Evolutionary conservation across 2,329 filamentous ascomycete species (phyloP), one percentile per base, ranked within the genome.

Genomic region (Paraphoma chrysanthemicola): DNA sequence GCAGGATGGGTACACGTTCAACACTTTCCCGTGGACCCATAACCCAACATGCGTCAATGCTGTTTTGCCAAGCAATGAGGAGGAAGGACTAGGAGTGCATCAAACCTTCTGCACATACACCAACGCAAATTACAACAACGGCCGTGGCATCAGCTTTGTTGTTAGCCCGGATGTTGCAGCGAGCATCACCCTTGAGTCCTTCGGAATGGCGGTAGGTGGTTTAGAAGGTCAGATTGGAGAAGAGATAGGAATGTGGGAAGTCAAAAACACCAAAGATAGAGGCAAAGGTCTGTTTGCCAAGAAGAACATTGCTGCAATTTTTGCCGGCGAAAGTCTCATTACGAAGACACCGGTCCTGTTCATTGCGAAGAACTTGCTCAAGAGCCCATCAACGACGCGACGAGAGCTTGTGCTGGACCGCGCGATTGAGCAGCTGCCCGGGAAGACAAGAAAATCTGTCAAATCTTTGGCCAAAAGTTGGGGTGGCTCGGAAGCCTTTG

Each of bases 111-210:
- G 71, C 56, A 55, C 67, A 9, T 74, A 70, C 52, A 72, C 69
- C 3, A 73, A 71, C 50, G 28, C 29, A 0, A 33, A 53, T 7
- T 73, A 71, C 55, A 66, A 66, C 33, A 59, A 58, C 17, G 67
- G 64, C 10, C 68, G 72, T 2, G 72, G 72, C 18, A 62, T 75
- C 33, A 70, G 66, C 48, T 57, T 75, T n/a, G 57, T 75, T 14
- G 69, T 67, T 0, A 69, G 54, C 1, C 70, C 71, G 1, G 67
- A 71, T 14, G 55, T 67, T 2, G 69, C 68, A 4, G 60, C 66
- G 6, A 64, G 56, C 14, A 54, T 72, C 7, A 61, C 57, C 0
- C 53, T 48, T 17, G 65, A 66, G 18, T 56, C 56, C 1, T 69
- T 60, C 48, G 56, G 52, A 7, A 51, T 57, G 44, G 47, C 57